A percentile compares a stretch with the other conserved stretches of the same genome.
Evolutionary conservation across 495 filamentous ascomycete genomes (phyloP).

Genomic region (Cryomyces minteri): DNA sequence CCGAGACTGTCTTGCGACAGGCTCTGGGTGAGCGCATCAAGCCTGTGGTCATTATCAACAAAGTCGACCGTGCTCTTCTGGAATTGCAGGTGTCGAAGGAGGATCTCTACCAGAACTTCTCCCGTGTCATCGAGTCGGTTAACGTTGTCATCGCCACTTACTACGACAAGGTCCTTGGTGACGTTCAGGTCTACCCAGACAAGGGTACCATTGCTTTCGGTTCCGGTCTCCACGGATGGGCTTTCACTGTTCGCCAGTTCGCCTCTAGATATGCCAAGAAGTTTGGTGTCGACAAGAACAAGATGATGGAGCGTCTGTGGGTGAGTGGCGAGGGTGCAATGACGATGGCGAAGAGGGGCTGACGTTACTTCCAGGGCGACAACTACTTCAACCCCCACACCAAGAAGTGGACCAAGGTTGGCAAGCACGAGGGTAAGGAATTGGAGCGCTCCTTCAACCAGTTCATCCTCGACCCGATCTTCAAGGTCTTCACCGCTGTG

Average conservation of each 20-base stretch:
- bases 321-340: conserved; percentile 28
- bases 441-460: conserved; percentile 97
- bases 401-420: conserved; percentile 97
- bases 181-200: conserved; percentile 94
- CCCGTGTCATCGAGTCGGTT: conserved; percentile 96
- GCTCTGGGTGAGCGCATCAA: conserved; percentile 99
- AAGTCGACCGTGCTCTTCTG: conserved; percentile 97
- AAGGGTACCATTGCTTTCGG: conserved; percentile 96
- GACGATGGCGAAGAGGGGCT: conserved; percentile 2
- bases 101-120: conserved; percentile 99
- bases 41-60: conserved; percentile 98
- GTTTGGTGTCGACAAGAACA: conserved; percentile 96
- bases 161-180: conserved; percentile 90
- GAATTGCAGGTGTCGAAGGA: conserved; percentile 97
- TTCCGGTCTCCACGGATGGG: conserved; percentile 99
- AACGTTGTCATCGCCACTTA: conserved; percentile 99
- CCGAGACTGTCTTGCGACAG: conserved; percentile 97
- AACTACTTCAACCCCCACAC: conserved; percentile 99
- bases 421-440: conserved; percentile 60
- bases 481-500: conserved; percentile 86
- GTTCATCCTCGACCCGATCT: conserved; percentile 99
- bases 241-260: conserved; percentile 98
- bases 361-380: conserved; percentile 45
- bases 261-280: conserved; percentile 96
- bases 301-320: conserved; percentile 99